Conservation (phyloP, 2,329 filamentous ascomycete genomes). For the Orbilia quercus region DNA sequence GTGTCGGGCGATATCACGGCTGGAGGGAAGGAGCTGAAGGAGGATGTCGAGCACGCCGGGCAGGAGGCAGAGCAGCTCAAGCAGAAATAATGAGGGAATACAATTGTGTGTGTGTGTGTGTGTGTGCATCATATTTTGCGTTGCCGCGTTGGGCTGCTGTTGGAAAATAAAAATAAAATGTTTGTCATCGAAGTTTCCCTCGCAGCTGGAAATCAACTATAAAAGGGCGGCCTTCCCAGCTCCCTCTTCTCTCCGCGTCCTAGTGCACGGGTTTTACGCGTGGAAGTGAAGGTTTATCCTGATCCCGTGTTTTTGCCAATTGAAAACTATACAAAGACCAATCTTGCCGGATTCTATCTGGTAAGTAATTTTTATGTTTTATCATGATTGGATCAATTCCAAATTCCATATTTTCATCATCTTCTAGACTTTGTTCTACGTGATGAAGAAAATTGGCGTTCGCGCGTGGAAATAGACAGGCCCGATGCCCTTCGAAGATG, state of each 20-base stretch:
- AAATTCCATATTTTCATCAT: slow-evolving; percentile 6
- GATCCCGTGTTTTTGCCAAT: slow-evolving; percentile 22
- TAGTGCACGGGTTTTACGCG: slow-evolving; percentile 23
- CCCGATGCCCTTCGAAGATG: no score
- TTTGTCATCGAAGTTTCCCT: slow-evolving; percentile 4
- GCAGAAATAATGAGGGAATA: neutral
- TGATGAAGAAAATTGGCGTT: slow-evolving; percentile 3
- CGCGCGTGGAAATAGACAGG: no score
- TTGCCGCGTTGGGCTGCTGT: neutral
- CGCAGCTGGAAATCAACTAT: neutral
- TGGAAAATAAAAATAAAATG: neutral
- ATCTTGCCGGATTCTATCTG: neutral
- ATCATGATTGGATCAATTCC: slow-evolving; percentile 5
- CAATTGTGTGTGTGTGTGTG: no score
- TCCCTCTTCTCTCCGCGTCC: neutral
- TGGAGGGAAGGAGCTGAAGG: no score
- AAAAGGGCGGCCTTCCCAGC: neutral
- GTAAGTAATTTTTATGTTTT: slow-evolving; percentile 5
- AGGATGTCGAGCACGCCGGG: no score
- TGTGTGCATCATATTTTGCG: neutral
- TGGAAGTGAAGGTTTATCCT: slow-evolving; percentile 24
- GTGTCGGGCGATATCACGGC: no score
- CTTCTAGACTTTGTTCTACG: slow-evolving; percentile 12
- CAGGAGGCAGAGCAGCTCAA: slow-evolving; percentile 12
- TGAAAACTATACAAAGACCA: slow-evolving; percentile 20